Percentiles rank a stretch among this genome's conserved stretches.
Evolutionary conservation across 2,329 filamentous ascomycete genomes (phyloP).

Genomic region (Aspergillus pseudonomiae): DNA sequence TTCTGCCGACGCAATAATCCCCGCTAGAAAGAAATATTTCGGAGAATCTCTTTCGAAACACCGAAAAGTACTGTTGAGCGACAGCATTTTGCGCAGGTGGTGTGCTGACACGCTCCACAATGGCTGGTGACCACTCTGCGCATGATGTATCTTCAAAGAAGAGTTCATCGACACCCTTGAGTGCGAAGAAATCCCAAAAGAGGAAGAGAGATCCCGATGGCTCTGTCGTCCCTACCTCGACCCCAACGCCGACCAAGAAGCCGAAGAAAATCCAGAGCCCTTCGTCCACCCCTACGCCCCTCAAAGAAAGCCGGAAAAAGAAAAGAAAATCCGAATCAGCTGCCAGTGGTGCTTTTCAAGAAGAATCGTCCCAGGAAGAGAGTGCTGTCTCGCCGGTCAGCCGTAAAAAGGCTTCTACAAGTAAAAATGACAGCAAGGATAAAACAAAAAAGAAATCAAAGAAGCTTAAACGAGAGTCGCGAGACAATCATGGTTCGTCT

Average conservation of each 20-base stretch:
- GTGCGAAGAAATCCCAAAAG: conserved; percentile 33
- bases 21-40: conserved; percentile 27
- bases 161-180: conserved; percentile 20
- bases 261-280: conserved; percentile 31
- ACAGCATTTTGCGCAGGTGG: conserved; percentile 9
- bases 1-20: conserved; percentile 33
- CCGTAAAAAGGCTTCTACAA: conserved; percentile 31
- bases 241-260: conserved; percentile 44
- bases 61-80: conserved; percentile 18
- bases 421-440: conserved; percentile 21
- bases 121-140: conserved; percentile 52
- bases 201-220: conserved; percentile 38
- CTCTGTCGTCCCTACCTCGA: conserved; percentile 25
- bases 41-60: conserved; percentile 23
- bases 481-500: conserved; percentile 15
- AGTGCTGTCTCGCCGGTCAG: conserved; percentile 31
- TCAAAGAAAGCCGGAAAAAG: conserved; percentile 38
- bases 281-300: conserved; percentile 15
- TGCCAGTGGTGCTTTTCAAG: conserved; percentile 36
- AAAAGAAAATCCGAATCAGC: conserved; percentile 26
- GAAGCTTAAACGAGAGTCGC: conserved; percentile 39
- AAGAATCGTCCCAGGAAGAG: conserved; percentile 30
- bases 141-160: conserved; percentile 49
- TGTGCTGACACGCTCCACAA: conserved; percentile 30
- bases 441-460: conserved; percentile 38